These are phyloP conservation scores for Cyphellophora europaea DNA, from an alignment of 2,329 filamentous ascomycete species.

Conservation along the genomic window DNA sequence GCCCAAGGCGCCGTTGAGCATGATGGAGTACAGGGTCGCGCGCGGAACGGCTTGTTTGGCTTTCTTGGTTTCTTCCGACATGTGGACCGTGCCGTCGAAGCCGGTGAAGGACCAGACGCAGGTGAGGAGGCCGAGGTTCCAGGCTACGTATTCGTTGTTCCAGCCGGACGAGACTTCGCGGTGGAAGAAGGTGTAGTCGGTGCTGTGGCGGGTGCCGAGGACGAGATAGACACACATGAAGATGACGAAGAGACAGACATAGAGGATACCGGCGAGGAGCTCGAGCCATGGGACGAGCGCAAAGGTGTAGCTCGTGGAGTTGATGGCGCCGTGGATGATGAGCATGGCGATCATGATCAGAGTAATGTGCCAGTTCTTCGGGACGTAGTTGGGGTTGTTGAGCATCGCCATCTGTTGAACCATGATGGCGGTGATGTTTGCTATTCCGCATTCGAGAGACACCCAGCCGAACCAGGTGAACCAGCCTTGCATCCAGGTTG, in stretches of 20 bases:
- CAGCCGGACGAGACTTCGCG: conserved; percentile 23
- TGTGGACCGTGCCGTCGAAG: conserved; percentile 12
- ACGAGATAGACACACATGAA: conserved; percentile 26
- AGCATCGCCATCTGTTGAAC: conserved; percentile 5
- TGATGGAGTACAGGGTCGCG: conserved; percentile 32
- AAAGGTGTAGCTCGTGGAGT: conserved; percentile 22
- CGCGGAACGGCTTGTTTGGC: conserved; percentile 25
- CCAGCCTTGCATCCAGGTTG: conserved; percentile 29
- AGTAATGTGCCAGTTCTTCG: conserved; percentile 29
- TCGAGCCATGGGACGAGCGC: conserved; percentile 32
- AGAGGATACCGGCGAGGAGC: conserved; percentile 25
- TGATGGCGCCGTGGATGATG: conserved; percentile 20
- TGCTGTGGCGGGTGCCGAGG: conserved; percentile 23
- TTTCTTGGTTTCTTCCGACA: conserved; percentile 20
- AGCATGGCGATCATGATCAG: conserved; percentile 30
- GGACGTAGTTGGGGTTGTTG: conserved; percentile 25
- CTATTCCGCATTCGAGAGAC: conserved; percentile 22
- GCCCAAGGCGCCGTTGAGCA: conserved; percentile 33
- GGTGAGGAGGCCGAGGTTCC: conserved; percentile 28
- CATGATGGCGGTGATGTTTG: conserved; percentile 22
- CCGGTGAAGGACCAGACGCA: conserved; percentile 20
- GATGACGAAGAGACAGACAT: conserved; percentile 27
- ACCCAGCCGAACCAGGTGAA: conserved; percentile 35
- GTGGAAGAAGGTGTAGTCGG: conserved; percentile 24
- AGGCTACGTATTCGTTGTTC: conserved; percentile 25